Evolutionary conservation across 2,329 filamentous ascomycete species (phyloP), one percentile per base, ranked within the genome.

Genomic region (Apiospora phragmitis): DNA sequence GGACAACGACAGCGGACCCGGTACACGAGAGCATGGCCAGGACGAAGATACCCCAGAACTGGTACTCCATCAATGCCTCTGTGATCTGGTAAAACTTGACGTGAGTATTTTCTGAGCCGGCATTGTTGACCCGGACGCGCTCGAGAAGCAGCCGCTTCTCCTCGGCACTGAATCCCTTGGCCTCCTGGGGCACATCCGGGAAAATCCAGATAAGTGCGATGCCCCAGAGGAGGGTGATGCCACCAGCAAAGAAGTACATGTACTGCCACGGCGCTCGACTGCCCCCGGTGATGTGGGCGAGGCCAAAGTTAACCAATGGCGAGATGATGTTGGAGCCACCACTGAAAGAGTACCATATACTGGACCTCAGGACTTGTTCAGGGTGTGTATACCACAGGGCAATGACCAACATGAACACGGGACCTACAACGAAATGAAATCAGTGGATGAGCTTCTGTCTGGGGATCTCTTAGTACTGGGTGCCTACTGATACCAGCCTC

Each of bases 381-480:
- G 77, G 75, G 11, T 80, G 77, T 1, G 81, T 81, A 69, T 81
- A 83, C 81, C 81, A 83, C 49, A 82, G 78, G 3, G 77, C 79
- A 68, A 81, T 80, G 0, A 83, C 74, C 5, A 82, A 74, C 49
- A 83, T 81, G 67, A 82, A 83, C 1, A 77, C 80, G 67, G 73
- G 81, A 29, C 65, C 65, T 67, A 24, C 9, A 21, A 21, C 26
- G 14, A 29, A 14, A 8, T 62, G 18, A 4, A 21, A 29, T 62
- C 21, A 62, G 55, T 5, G 18, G 9, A 12, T 18, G 9, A 38
- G 55, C 32, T 62, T 62, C 9, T 12, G 24, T n/a, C 32, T 0
- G 7, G 18, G 6, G 21, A 2, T n/a, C 0, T 38, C 16, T n/a
- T 38, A 9, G 24, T n/a, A 32, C 14, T 38, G 32, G 32, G 42